Evolutionary conservation across 2,329 filamentous ascomycete genomes (phyloP).

Genomic region (Trichoderma sp.): DNA sequence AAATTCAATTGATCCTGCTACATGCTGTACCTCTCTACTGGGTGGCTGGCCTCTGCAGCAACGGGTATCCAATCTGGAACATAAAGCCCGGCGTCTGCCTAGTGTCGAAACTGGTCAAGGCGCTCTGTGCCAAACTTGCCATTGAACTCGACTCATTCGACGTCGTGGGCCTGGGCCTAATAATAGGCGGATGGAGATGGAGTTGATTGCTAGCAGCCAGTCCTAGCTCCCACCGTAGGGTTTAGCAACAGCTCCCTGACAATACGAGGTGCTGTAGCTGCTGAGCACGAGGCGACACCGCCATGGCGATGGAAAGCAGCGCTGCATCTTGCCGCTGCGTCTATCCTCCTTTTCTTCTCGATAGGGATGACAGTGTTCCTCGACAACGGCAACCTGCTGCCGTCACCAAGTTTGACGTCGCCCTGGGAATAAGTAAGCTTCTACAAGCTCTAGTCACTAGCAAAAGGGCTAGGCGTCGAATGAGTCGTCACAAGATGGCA

Average conservation of each 20-base stretch:
- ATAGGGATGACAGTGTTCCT: neutral
- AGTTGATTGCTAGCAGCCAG: neutral
- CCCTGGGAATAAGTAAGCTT: conserved; percentile 7
- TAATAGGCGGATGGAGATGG: neutral
- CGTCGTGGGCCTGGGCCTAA: neutral
- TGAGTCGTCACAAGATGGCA: neutral
- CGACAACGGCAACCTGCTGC: neutral
- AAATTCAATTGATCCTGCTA: neutral
- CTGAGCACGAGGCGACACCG: conserved; percentile 3
- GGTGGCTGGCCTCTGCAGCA: neutral
- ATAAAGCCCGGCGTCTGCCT: neutral
- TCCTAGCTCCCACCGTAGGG: neutral
- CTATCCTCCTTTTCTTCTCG: neutral
- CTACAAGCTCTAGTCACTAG: neutral
- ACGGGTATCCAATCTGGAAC: neutral
- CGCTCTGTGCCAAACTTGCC: neutral
- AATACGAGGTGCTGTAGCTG: conserved; percentile 13
- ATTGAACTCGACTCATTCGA: neutral
- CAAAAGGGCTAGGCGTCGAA: neutral
- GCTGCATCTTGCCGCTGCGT: neutral
- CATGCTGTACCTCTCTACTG: too few relatives aligned
- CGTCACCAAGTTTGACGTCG: conserved; percentile 6
- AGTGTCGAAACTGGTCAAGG: neutral
- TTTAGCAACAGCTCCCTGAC: neutral
- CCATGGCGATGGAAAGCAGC: conserved; percentile 9